A percentile compares a stretch with the other conserved stretches of the same genome.
phyloP scores from a whole-genome alignment of 2,329 filamentous ascomycete species.

The Plenodomus lindquistii region DNA sequence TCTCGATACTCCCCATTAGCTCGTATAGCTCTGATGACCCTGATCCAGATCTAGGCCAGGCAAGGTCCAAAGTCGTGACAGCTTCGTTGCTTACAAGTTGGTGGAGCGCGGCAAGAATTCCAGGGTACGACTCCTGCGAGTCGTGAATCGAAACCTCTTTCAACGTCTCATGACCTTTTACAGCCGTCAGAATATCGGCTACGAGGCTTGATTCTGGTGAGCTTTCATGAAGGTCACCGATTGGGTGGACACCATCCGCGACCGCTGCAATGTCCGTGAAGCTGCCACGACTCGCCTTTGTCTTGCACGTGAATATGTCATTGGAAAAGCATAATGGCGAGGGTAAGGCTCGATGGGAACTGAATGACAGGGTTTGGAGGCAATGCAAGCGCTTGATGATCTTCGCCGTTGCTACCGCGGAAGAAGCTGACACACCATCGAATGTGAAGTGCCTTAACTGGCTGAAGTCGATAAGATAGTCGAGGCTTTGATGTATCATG shows the following conservation, averaged over 20 bases:
- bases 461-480: slow-evolving; percentile 18
- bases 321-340: not conserved
- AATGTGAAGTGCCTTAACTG: slow-evolving; percentile 28
- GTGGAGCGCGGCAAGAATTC: not conserved
- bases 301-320: not conserved
- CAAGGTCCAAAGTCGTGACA: not conserved
- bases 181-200: not conserved
- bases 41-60: not conserved
- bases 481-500: slow-evolving; percentile 25
- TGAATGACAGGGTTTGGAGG: slow-evolving; percentile 20
- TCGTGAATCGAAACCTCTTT: not conserved
- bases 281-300: not conserved
- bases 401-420: slow-evolving; percentile 17
- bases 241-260: not conserved
- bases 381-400: slow-evolving; percentile 23
- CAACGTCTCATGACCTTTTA: not conserved
- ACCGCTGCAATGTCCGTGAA: not conserved
- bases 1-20: not conserved
- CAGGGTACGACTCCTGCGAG: not conserved
- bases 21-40: not conserved
- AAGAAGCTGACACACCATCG: slow-evolving; percentile 29
- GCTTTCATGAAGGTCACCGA: not conserved
- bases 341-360: not conserved
- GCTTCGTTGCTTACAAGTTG: not conserved
- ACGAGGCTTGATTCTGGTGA: not conserved